Base-by-base conservation (phyloP, 1,139 yeast species). In the Lodderomyces elongisporus region DNA sequence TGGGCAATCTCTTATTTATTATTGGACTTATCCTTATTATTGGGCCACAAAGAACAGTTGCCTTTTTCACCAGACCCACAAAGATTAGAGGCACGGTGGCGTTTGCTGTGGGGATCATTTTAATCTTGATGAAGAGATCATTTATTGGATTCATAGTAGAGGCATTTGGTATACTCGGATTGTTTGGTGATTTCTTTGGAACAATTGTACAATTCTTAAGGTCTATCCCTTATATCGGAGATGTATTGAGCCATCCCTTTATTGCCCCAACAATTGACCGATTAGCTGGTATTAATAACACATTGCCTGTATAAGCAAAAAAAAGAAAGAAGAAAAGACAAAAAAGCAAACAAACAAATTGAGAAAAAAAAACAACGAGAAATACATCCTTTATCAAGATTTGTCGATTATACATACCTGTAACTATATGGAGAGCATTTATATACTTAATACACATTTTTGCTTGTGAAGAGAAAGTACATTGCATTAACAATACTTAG, bases 161-260 rank as follows among this genome's bases (percentile, higher is more conserved):
- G 57, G 75, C 84, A 36, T 66, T 89, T 44, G 98, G 98, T 14
- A 87, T 91, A 25, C 62, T 89, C 44, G 89, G 89, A 5, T 66
- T 91, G 33, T 91, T 91, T 60, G 97, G 95, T 23, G 95, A 87
- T 57, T 85, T 87, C 55, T 82, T 87, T 51, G 91, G 95, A 10
- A 85, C 95, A 15, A 80, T 91, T 37, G 75, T 91, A n/a, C 85
- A 85, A 47, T 89, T 91, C 51, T 69, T 91, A 49, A 72, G 96
- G 52, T 82, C 94, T 3, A 62, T 91, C 51, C 98, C 98, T 2
- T 56, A 85, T 37, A 79, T 91, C 41, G 98, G 98, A 0, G 93
- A 94, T 27, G 43, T 88, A 5, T 71, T 91, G 42, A 80, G 91
- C 31, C 78, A 82, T 53, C 97, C 97, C 1, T 58, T 64, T 12